phyloP scores from a whole-genome alignment of 192 early-diverging fungal genomes.

The Podila horticola region DNA sequence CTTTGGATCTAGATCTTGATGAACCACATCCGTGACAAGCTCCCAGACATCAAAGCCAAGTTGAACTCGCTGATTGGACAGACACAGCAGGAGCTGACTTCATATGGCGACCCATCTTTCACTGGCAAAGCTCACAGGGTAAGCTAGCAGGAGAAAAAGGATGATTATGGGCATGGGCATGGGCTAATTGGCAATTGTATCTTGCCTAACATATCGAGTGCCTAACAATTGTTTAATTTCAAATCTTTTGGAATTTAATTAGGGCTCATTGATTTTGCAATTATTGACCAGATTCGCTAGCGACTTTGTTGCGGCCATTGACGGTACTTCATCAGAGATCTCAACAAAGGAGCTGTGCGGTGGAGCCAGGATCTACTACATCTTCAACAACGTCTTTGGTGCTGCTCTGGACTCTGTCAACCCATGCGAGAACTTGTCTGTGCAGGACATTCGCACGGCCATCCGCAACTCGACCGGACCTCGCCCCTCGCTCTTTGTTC shows the following conservation, averaged over 20 bases:
- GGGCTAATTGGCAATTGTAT: neutral
- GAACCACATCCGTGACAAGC: slow-evolving; percentile 81
- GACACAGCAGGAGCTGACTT: slow-evolving; percentile 77
- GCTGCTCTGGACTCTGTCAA: slow-evolving; percentile 76
- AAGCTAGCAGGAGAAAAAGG: neutral
- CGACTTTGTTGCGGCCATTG: slow-evolving; percentile 82
- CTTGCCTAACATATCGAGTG: no score
- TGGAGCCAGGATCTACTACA: slow-evolving; percentile 85
- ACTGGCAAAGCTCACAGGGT: slow-evolving; percentile 61
- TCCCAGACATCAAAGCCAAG: slow-evolving; percentile 82
- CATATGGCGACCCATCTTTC: slow-evolving; percentile 69
- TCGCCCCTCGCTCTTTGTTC: slow-evolving; percentile 84
- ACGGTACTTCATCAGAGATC: slow-evolving; percentile 76
- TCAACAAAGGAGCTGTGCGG: slow-evolving; percentile 83
- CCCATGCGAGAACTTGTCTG: slow-evolving; percentile 75
- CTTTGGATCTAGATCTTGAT: slow-evolving; percentile 66
- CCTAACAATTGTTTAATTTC: no score
- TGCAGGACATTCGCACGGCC: slow-evolving; percentile 81
- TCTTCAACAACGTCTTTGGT: slow-evolving; percentile 85
- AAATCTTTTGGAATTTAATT: neutral
- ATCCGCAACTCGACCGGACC: slow-evolving; percentile 90
- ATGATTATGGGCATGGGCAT: neutral
- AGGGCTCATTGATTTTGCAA: slow-evolving; percentile 73
- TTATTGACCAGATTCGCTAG: slow-evolving; percentile 79
- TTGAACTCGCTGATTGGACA: slow-evolving; percentile 80